phyloP scores from a whole-genome alignment of 768 basidiomycete species.

The Amanita rimosa region DNA sequence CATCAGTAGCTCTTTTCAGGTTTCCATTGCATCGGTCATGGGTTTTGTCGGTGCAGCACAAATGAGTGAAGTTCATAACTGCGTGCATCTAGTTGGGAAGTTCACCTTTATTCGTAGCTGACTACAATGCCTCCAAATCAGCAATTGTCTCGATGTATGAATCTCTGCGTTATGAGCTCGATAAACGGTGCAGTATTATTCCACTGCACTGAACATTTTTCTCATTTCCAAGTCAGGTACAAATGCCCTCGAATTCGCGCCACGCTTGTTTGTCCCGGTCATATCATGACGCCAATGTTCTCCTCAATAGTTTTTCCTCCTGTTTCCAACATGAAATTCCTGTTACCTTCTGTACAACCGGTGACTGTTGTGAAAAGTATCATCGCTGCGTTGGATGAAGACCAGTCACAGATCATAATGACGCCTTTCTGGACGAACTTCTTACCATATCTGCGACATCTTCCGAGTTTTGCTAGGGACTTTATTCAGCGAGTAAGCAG shows the following conservation, averaged over 20 bases:
- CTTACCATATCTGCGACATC: slow-evolving; percentile 37
- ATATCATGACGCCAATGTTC: slow-evolving; percentile 74
- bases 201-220: background rate
- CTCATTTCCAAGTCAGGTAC: slow-evolving; percentile 34
- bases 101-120: slow-evolving; percentile 33
- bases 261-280: slow-evolving; percentile 75
- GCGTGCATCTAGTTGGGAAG: background rate
- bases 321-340: slow-evolving; percentile 49
- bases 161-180: slow-evolving; percentile 80
- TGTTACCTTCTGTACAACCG: slow-evolving; percentile 65
- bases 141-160: slow-evolving; percentile 77
- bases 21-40: slow-evolving; percentile 70
- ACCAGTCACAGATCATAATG: slow-evolving; percentile 59
- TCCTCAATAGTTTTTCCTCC: slow-evolving; percentile 39
- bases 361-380: slow-evolving; percentile 71
- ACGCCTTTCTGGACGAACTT: slow-evolving; percentile 67
- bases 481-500: slow-evolving; percentile 37
- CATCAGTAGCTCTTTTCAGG: slow-evolving; percentile 23
- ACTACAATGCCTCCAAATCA: slow-evolving; percentile 90
- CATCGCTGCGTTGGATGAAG: slow-evolving; percentile 71
- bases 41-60: slow-evolving; percentile 63
- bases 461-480: slow-evolving; percentile 70
- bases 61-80: slow-evolving; percentile 40
- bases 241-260: slow-evolving; percentile 72
- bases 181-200: slow-evolving; percentile 40